Base-by-base conservation (phyloP, 1,284 basidiomycete genomes). In the Cystobasidium slooffiae region DNA sequence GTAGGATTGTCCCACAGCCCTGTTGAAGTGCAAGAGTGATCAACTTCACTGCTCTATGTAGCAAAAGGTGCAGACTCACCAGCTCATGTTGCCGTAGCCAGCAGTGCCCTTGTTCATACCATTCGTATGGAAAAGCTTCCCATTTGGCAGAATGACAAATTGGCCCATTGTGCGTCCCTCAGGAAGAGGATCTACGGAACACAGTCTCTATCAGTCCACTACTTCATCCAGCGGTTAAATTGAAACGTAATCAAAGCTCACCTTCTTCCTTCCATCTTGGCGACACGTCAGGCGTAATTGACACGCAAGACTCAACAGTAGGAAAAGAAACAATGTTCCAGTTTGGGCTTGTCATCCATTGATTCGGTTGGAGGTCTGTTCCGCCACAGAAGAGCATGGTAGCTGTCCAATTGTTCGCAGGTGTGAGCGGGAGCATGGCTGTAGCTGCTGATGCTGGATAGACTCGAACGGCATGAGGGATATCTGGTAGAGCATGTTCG, bases 381-480 rank as follows among this genome's bases (percentile, higher is more conserved):
- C 75, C 75, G 16, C 75, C 75, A 52, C 75, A 76, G 85, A 96
- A 95, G 65, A 96, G 81, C 75, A 97, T 83, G 0, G 92, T 93
- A 0, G 90, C 91, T 0, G 86, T 88, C 84, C 91, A 97, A 83
- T 92, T 90, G 86, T 97, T 96, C 69, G 86, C 89, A 3, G 92
- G 91, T 0, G 92, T 94, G 53, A 97, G 85, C 0, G 95, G 94
- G 6, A 96, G 84, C 93, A 97, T 94, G 68, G 91, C 91, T 0
- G 88, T 88, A 9, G 91, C 94, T 70, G 90, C 94, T 0, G 93
- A 95, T 0, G 92, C 94, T 51, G 95, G 95, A 84, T 97, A 97
- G 44, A 95, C 92, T 72, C 93, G 90, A 55, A 88, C 86, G 65
- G 94, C 88, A 72, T 86, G 80, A 31, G 85, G 84, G 79, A 85